phyloP scores from a whole-genome alignment of 2,329 filamentous ascomycete genomes.

The Fusarium solani-melongenae region DNA sequence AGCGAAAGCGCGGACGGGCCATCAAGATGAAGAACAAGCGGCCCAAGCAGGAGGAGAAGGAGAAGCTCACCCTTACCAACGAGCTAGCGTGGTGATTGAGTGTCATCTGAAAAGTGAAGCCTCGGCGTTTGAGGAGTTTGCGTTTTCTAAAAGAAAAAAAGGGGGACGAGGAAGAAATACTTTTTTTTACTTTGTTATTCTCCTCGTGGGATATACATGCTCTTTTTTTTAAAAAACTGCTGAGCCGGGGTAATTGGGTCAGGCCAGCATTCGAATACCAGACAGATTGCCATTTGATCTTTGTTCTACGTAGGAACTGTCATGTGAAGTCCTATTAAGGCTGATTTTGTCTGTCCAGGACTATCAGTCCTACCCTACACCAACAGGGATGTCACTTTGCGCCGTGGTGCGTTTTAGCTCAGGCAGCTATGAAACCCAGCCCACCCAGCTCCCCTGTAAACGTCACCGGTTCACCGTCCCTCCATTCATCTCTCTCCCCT shows the following conservation, averaged over 20 bases:
- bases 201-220: not conserved
- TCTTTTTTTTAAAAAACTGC: conserved; percentile 2
- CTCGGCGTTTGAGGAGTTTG: conserved; percentile 43
- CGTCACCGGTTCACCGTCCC: conserved; percentile 39
- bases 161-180: not conserved
- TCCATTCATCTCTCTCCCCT: conserved; percentile 23
- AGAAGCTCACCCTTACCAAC: conserved; percentile 56
- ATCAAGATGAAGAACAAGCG: conserved; percentile 60
- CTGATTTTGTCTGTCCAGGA: not conserved
- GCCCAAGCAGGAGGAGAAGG: conserved; percentile 72
- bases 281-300: conserved; percentile 16
- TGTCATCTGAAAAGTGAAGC: conserved; percentile 11
- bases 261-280: conserved; percentile 24
- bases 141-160: conserved; percentile 9
- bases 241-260: not conserved
- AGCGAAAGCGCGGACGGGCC: conserved; percentile 63
- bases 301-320: not conserved
- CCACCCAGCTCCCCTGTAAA: conserved; percentile 30
- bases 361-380: not conserved
- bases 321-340: not conserved
- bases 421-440: conserved; percentile 42
- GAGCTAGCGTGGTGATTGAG: conserved; percentile 54
- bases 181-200: not conserved
- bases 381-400: not conserved
- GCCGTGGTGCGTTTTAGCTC: conserved; percentile 33